A percentile compares a stretch with the other conserved stretches of the same genome.
Conservation (phyloP, 352 stramenopile species). For the Phytophthora pistaciae region DNA sequence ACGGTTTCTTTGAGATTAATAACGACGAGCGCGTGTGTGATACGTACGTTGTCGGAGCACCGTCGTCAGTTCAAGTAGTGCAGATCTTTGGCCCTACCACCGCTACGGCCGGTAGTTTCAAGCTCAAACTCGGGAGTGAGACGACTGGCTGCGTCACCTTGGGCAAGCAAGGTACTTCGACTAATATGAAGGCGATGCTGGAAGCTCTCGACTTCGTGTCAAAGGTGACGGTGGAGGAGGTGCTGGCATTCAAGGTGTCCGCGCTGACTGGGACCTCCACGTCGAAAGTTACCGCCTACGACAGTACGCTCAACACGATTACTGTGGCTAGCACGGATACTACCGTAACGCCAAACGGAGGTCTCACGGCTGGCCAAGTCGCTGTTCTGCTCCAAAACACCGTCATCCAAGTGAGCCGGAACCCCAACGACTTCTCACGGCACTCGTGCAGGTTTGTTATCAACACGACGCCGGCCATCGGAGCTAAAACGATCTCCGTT, state of each 20-base stretch:
- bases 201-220: conserved; percentile 54
- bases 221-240: conserved; percentile 59
- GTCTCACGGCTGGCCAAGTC: conserved; percentile 48
- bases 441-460: conserved; percentile 73
- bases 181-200: conserved; percentile 48
- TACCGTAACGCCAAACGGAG: not conserved
- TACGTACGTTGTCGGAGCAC: conserved; percentile 68
- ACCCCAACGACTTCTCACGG: conserved; percentile 72
- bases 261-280: conserved; percentile 48
- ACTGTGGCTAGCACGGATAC: conserved; percentile 43
- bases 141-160: conserved; percentile 65
- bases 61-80: conserved; percentile 71
- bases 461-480: not conserved
- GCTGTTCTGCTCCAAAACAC: conserved; percentile 34
- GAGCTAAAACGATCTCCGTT: conserved; percentile 45
- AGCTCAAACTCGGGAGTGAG: conserved; percentile 61
- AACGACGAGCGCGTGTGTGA: conserved; percentile 61
- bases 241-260: conserved; percentile 67
- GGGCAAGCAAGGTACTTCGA: conserved; percentile 31
- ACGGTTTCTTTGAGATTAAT: conserved; percentile 67
- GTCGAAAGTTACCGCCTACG: conserved; percentile 58
- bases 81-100: conserved; percentile 77
- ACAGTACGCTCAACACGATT: conserved; percentile 31
- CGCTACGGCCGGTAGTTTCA: conserved; percentile 59
- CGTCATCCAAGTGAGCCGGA: conserved; percentile 78